Evolutionary conservation across 2,329 filamentous ascomycete species (phyloP).

Genomic region (Neocatenulostroma microsporum): DNA sequence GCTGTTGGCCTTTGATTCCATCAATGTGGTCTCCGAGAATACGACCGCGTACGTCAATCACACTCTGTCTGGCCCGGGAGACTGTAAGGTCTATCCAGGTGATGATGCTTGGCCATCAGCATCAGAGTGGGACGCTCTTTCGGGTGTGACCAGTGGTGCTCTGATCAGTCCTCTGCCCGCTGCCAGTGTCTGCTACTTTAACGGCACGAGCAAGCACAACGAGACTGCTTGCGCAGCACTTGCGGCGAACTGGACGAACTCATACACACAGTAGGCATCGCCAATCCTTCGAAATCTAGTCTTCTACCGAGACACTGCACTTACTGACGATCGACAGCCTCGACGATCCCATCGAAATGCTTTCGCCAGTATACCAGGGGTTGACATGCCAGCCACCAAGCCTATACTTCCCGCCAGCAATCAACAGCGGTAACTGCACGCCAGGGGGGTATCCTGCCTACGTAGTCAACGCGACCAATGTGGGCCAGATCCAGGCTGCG

Average conservation of each 20-base stretch:
- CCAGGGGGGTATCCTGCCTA: slow-evolving; percentile 15
- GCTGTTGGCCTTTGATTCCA: slow-evolving; percentile 16
- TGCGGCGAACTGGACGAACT: slow-evolving; percentile 9
- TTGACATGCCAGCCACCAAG: slow-evolving; percentile 9
- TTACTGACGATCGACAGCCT: too few species aligned
- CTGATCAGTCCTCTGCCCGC: slow-evolving; percentile 8
- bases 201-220: slow-evolving; percentile 1
- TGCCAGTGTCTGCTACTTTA: slow-evolving; percentile 10
- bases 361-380: slow-evolving; percentile 9
- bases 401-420: too few species aligned
- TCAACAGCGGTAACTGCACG: slow-evolving; percentile 9
- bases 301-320: slow-evolving; percentile 3
- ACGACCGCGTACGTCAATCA: slow-evolving; percentile 1
- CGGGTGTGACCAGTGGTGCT: slow-evolving; percentile 7
- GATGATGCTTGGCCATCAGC: slow-evolving; percentile 6
- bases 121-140: slow-evolving; percentile 7
- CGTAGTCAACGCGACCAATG: slow-evolving; percentile 12
- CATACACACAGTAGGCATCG: too few species aligned
- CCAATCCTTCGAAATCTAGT: too few species aligned
- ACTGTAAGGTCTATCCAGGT: slow-evolving; percentile 10
- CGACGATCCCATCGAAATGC: slow-evolving; percentile 11
- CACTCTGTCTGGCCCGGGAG: slow-evolving; percentile 5
- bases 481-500: slow-evolving; percentile 12
- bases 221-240: slow-evolving; percentile 9
- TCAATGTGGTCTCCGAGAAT: slow-evolving; percentile 1